Base-by-base conservation (phyloP, 2,329 filamentous ascomycete genomes). In the Cercospora sesami region DNA sequence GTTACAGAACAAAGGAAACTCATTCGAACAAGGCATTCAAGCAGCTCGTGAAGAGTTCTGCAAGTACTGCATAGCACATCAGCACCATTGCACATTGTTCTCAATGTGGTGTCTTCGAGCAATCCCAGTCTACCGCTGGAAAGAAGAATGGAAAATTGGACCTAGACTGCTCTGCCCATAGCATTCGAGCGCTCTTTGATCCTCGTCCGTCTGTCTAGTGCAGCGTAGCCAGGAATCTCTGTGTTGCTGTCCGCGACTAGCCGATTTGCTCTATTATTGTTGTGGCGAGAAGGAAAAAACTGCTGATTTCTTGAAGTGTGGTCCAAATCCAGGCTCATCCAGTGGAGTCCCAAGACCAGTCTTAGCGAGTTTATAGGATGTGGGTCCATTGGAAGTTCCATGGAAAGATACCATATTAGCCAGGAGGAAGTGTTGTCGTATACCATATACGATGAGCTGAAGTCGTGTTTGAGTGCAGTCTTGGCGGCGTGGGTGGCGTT, bases 401-500 rank as follows among this genome's bases (percentile, higher is more conserved):
- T 30, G 23, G 5, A 55, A 23, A 4, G 6, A 28, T 16, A 18
- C 45, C 45, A 48, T 23, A 12, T 48, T 9, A 48, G n/a, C 45
- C 14, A 14, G 18, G 21, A 48, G 5, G 5, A 23, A 1, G 21
- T 23, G 45, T 23, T 23, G 21, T 48, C 18, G 21, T 18, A 6
- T 45, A 48, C n/a, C 45, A 48, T 10, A 14, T 23, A 16, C 23
- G 55, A 31, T 33, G 55, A 31, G 12, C 28, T 59, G 55, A 59
- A 59, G 55, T 59, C 55, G 55, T 59, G 28, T 36, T 59, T 59
- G 55, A 16, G 16, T 59, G 31, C 55, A 21, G 55, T 16, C 55
- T 58, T 58, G 55, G 55, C 55, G 31, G 28, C 30, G n/a, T 58
- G 16, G n/a, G 55, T 33, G 55, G 55, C 55, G 16, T 21, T 59